A percentile compares a stretch with the other conserved stretches of the same genome.
Conservation (phyloP, 1,139 yeast species). For the Arxiozyma heterogenica region DNA sequence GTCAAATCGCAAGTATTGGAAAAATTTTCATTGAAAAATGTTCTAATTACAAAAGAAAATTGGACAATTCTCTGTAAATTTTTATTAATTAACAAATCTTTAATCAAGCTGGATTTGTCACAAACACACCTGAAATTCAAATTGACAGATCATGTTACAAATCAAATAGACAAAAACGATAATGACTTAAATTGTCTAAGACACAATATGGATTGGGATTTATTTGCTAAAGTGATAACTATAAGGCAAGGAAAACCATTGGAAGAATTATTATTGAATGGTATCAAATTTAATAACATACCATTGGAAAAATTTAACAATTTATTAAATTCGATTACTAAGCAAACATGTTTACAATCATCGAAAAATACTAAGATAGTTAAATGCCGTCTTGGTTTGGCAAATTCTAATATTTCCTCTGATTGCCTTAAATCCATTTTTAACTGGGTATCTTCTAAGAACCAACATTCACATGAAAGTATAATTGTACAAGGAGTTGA, state of each 20-base stretch:
- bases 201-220: conserved; percentile 66
- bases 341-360: conserved; percentile 32
- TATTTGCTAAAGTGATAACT: conserved; percentile 52
- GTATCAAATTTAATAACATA: conserved; percentile 45
- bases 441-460: conserved; percentile 43
- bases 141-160: conserved; percentile 43
- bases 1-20: conserved; percentile 50
- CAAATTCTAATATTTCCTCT: conserved; percentile 53
- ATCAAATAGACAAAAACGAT: conserved; percentile 18
- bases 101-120: conserved; percentile 65
- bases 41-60: conserved; percentile 58
- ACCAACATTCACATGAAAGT: not conserved
- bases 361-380: not conserved
- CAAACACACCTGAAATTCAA: conserved; percentile 48
- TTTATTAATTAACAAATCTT: conserved; percentile 45
- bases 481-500: conserved; percentile 65
- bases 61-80: conserved; percentile 76
- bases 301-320: conserved; percentile 43
- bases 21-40: conserved; percentile 69
- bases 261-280: conserved; percentile 75
- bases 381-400: conserved; percentile 70
- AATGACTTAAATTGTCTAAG: conserved; percentile 32
- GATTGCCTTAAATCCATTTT: conserved; percentile 51
- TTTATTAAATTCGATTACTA: conserved; percentile 35
- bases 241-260: conserved; percentile 51